Evolutionary conservation across 371 early-diverging fungal species (phyloP).

Genomic region (Massospora cicadina): DNA sequence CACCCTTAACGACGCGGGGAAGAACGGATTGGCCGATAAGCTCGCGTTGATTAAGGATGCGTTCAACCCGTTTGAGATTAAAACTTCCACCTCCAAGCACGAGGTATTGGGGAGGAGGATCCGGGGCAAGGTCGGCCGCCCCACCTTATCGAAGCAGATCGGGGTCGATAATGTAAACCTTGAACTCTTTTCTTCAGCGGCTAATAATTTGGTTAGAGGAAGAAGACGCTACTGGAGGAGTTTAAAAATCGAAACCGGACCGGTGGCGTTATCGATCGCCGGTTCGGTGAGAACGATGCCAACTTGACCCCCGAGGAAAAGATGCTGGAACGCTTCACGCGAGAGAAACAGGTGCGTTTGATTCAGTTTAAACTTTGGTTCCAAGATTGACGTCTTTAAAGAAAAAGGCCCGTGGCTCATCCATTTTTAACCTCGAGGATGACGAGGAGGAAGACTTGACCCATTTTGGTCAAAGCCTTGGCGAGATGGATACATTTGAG

Average conservation of each 20-base stretch:
- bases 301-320: constrained; percentile 82
- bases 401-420: constrained; percentile 17
- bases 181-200: not conserved
- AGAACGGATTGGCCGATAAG: constrained; percentile 29
- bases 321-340: constrained; percentile 85
- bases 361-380: not conserved
- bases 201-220: constrained; percentile 28
- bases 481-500: constrained; percentile 65
- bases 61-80: constrained; percentile 81
- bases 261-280: constrained; percentile 72
- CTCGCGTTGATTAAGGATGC: constrained; percentile 30
- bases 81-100: constrained; percentile 55
- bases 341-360: constrained; percentile 44
- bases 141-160: constrained; percentile 55
- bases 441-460: constrained; percentile 56
- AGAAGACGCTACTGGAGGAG: constrained; percentile 65
- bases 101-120: constrained; percentile 73
- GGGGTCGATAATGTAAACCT: constrained; percentile 58
- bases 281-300: constrained; percentile 87
- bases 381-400: constrained; percentile 6
- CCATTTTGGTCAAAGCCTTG: constrained; percentile 79
- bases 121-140: constrained; percentile 66
- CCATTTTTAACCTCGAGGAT: constrained; percentile 70
- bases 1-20: constrained; percentile 28
- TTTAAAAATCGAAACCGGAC: constrained; percentile 42